A percentile compares a stretch with the other conserved stretches of the same genome.
Evolutionary conservation across 371 early-diverging fungal species (phyloP).

Genomic region (Mucor circinelloides): DNA sequence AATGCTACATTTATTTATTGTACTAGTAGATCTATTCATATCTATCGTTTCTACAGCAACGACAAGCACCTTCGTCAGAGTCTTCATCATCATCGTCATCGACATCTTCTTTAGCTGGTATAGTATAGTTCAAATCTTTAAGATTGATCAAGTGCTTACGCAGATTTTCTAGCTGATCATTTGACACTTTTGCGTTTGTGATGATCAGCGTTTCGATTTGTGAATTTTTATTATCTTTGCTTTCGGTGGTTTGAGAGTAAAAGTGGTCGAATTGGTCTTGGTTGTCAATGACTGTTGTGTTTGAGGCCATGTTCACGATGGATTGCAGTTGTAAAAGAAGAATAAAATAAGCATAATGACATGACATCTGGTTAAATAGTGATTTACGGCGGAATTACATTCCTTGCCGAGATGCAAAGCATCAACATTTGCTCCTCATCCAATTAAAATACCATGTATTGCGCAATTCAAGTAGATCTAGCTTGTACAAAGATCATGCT

Average conservation of each 20-base stretch:
- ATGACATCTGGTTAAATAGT: neutral
- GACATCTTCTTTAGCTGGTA: neutral
- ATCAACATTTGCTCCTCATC: neutral
- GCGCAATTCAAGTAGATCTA: neutral
- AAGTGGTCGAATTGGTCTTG: neutral
- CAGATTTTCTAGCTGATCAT: neutral
- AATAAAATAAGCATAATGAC: neutral
- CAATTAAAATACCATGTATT: neutral
- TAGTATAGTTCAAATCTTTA: neutral
- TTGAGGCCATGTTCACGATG: neutral
- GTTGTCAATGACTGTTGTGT: neutral
- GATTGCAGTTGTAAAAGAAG: neutral
- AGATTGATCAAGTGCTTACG: conserved; percentile 1
- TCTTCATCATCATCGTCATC: neutral
- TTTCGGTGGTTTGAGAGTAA: neutral
- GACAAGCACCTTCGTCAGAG: neutral
- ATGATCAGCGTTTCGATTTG: neutral
- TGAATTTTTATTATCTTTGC: neutral
- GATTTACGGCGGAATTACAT: neutral
- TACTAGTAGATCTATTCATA: neutral
- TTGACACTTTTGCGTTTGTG: neutral
- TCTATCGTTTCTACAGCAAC: conserved; percentile 9
- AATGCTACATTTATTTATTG: too few relatives aligned
- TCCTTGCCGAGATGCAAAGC: neutral
- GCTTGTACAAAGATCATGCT: too few relatives aligned